These are phyloP conservation scores for Beauveria pseudobassiana DNA, from an alignment of 2,329 filamentous ascomycete species.

Conservation along the genomic window DNA sequence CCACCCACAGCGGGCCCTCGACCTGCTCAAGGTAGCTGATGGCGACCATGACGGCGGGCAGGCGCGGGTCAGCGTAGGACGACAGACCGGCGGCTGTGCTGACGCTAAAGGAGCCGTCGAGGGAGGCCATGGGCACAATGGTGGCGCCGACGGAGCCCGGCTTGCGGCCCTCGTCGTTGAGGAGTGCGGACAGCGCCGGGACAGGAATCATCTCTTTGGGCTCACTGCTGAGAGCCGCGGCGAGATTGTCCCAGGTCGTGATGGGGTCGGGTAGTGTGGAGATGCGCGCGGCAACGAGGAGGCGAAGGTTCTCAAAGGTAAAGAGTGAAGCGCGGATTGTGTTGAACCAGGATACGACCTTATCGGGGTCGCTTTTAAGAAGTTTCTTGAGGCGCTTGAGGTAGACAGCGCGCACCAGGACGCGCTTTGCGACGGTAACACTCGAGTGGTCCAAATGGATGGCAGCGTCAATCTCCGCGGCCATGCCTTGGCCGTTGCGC, in stretches of 20 bases:
- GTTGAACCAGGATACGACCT: conserved; percentile 71
- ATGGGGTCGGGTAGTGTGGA: conserved; percentile 67
- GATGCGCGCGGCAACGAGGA: conserved; percentile 77
- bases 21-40: conserved; percentile 86
- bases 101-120: conserved; percentile 85
- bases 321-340: conserved; percentile 69
- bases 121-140: conserved; percentile 81
- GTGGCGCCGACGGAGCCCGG: conserved; percentile 69
- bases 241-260: conserved; percentile 61
- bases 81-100: conserved; percentile 67
- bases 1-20: conserved; percentile 90
- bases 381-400: conserved; percentile 78
- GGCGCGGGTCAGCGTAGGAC: conserved; percentile 65
- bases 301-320: conserved; percentile 75
- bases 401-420: conserved; percentile 80
- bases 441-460: conserved; percentile 74
- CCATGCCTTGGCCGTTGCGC: conserved; percentile 69
- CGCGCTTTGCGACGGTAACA: conserved; percentile 67
- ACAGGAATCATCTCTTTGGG: conserved; percentile 56
- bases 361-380: conserved; percentile 66
- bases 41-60: conserved; percentile 82
- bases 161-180: conserved; percentile 65
- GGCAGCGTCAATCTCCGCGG: conserved; percentile 61
- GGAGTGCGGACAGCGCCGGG: conserved; percentile 59
- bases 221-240: conserved; percentile 30